phyloP scores from a whole-genome alignment of 2,329 filamentous ascomycete genomes.

The Grosmannia clavigera region DNA sequence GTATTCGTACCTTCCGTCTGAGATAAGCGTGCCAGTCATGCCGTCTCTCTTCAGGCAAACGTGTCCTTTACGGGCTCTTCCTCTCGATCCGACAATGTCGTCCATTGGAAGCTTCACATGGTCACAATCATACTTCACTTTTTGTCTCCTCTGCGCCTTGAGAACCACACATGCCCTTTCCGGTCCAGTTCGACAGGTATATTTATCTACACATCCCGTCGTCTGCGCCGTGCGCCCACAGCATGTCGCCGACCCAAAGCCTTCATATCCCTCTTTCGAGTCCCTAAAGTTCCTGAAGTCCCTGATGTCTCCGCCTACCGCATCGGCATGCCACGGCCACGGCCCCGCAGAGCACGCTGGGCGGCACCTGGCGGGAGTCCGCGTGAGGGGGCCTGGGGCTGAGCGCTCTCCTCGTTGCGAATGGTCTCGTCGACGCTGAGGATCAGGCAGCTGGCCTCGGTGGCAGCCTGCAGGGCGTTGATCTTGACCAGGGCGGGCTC shows the following conservation, averaged over 20 bases:
- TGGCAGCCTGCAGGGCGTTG: conserved; percentile 92
- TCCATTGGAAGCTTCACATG: too few relatives aligned
- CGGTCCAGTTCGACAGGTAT: conserved; percentile 7
- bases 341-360: conserved; percentile 72
- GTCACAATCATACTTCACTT: too few relatives aligned
- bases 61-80: too few relatives aligned
- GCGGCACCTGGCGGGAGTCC: conserved; percentile 70
- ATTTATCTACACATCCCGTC: conserved; percentile 1
- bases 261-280: conserved; percentile 3
- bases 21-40: too few relatives aligned
- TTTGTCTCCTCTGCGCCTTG: not conserved
- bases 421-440: conserved; percentile 97
- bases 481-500: conserved; percentile 93
- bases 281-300: not conserved
- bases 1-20: too few relatives aligned
- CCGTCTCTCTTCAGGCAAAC: too few relatives aligned
- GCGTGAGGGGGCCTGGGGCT: conserved; percentile 68
- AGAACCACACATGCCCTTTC: conserved; percentile 2
- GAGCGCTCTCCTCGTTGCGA: conserved; percentile 86
- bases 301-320: conserved; percentile 34
- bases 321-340: conserved; percentile 82
- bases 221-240: too few relatives aligned
- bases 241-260: too few relatives aligned
- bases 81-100: too few relatives aligned
- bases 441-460: conserved; percentile 91